These are phyloP conservation scores for Hansenula lynferdii DNA, from an alignment of 1,139 yeast genomes.

Conservation along the genomic window DNA sequence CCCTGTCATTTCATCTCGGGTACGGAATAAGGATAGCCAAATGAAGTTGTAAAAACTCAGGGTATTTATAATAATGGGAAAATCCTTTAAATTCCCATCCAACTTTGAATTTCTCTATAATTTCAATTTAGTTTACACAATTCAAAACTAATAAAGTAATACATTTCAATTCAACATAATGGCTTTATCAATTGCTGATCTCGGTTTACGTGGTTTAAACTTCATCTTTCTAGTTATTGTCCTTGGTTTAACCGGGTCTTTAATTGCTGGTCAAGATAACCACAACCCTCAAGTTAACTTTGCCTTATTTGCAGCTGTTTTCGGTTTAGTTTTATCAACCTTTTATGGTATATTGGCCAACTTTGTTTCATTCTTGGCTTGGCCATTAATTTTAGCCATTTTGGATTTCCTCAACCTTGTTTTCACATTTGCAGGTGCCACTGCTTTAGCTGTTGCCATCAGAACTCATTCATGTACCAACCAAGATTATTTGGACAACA, in stretches of 20 bases:
- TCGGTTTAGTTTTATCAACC: conserved; percentile 75
- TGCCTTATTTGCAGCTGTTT: conserved; percentile 81
- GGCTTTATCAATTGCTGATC: conserved; percentile 48
- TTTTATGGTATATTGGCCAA: conserved; percentile 77
- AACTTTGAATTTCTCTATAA: background rate
- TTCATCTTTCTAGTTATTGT: conserved; percentile 71
- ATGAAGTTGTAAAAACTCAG: background rate
- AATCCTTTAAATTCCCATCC: conserved; percentile 1
- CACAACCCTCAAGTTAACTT: conserved; percentile 83
- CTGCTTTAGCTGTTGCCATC: conserved; percentile 89
- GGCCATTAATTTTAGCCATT: conserved; percentile 72
- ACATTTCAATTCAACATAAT: background rate
- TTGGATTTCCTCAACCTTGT: conserved; percentile 86
- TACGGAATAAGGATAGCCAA: background rate
- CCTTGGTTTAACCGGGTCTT: conserved; percentile 81
- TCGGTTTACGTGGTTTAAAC: conserved; percentile 67
- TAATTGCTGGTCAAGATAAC: conserved; percentile 62
- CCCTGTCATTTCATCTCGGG: background rate
- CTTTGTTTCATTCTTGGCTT: conserved; percentile 74
- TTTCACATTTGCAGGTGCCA: conserved; percentile 91
- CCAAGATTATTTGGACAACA: conserved; percentile 53
- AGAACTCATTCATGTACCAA: conserved; percentile 83
- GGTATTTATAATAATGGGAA: background rate
- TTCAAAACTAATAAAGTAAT: background rate
- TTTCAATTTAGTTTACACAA: background rate